These are phyloP conservation scores for Aspergillus tamarii DNA, from an alignment of 2,329 filamentous ascomycete species.

Conservation along the genomic window DNA sequence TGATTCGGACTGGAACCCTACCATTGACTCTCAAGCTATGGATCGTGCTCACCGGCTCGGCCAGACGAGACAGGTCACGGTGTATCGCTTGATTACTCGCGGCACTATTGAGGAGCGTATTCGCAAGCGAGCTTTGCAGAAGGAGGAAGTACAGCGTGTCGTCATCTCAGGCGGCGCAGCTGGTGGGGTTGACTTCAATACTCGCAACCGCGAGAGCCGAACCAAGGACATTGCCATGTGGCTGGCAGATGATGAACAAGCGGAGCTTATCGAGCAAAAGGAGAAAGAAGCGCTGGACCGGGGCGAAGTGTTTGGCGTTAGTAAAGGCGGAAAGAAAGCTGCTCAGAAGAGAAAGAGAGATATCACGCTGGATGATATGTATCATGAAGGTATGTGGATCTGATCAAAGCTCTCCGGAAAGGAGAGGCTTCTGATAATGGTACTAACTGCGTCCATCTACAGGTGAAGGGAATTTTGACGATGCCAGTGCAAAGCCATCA, in stretches of 20 bases:
- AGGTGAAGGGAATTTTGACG: slow-evolving; percentile 98
- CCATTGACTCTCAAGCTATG: slow-evolving; percentile 98
- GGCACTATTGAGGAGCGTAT: slow-evolving; percentile 98
- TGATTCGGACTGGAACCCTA: slow-evolving; percentile 99
- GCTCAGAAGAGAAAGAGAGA: slow-evolving; percentile 63
- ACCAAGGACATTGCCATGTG: slow-evolving; percentile 99
- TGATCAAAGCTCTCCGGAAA: background rate
- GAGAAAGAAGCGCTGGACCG: slow-evolving; percentile 80
- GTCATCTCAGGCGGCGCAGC: slow-evolving; percentile 86
- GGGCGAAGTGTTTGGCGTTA: slow-evolving; percentile 64
- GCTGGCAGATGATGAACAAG: slow-evolving; percentile 96
- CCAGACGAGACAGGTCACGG: slow-evolving; percentile 92
- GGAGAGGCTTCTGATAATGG: background rate
- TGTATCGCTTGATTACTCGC: slow-evolving; percentile 95
- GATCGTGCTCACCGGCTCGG: slow-evolving; percentile 97
- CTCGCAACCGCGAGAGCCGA: slow-evolving; percentile 83
- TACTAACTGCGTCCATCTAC: slow-evolving; percentile 14
- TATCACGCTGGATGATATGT: slow-evolving; percentile 88
- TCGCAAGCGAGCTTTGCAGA: slow-evolving; percentile 92
- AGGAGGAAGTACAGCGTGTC: slow-evolving; percentile 97
- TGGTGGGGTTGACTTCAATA: slow-evolving; percentile 94
- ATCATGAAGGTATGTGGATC: slow-evolving; percentile 84
- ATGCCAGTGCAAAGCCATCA: slow-evolving; percentile 76
- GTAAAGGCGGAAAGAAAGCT: slow-evolving; percentile 64
- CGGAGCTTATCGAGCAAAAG: slow-evolving; percentile 87